phyloP scores from a whole-genome alignment of 192 early-diverging fungal genomes.

The Mortierella claussenii region DNA sequence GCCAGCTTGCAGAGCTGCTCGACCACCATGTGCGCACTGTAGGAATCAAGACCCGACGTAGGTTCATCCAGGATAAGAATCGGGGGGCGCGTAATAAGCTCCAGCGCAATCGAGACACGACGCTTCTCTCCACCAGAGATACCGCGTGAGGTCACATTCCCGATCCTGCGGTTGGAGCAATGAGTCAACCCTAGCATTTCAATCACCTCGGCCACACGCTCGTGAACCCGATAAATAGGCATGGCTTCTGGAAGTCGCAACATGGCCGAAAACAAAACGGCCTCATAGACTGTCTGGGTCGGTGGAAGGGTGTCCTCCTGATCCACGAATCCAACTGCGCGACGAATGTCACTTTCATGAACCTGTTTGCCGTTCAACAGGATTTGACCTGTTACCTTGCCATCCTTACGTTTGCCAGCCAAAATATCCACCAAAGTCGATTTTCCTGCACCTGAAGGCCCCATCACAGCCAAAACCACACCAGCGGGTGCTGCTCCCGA shows the following conservation, averaged over 20 bases:
- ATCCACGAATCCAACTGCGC: constrained; percentile 77
- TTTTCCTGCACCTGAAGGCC: constrained; percentile 94
- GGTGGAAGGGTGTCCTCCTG: constrained; percentile 64
- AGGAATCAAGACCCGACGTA: constrained; percentile 80
- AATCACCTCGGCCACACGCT: constrained; percentile 67
- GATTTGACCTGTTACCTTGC: constrained; percentile 63
- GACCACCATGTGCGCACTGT: constrained; percentile 75
- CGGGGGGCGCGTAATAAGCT: constrained; percentile 69
- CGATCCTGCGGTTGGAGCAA: constrained; percentile 66
- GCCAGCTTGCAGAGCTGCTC: constrained; percentile 69
- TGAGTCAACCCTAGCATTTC: constrained; percentile 66
- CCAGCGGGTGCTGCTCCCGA: constrained; percentile 78
- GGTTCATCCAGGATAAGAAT: constrained; percentile 89
- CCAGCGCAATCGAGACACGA: constrained; percentile 70
- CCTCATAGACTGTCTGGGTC: constrained; percentile 78
- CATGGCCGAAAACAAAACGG: constrained; percentile 79
- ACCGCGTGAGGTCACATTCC: constrained; percentile 69
- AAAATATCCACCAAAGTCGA: constrained; percentile 85
- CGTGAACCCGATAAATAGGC: constrained; percentile 58
- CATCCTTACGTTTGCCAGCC: constrained; percentile 71
- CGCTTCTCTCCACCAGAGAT: constrained; percentile 77
- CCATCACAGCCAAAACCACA: constrained; percentile 91
- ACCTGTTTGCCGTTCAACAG: constrained; percentile 60
- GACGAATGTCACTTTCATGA: constrained; percentile 67
- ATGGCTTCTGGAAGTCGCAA: constrained; percentile 70